Evolutionary conservation across 768 basidiomycete species (phyloP).

Genomic region (Austroboletus eburneus): DNA sequence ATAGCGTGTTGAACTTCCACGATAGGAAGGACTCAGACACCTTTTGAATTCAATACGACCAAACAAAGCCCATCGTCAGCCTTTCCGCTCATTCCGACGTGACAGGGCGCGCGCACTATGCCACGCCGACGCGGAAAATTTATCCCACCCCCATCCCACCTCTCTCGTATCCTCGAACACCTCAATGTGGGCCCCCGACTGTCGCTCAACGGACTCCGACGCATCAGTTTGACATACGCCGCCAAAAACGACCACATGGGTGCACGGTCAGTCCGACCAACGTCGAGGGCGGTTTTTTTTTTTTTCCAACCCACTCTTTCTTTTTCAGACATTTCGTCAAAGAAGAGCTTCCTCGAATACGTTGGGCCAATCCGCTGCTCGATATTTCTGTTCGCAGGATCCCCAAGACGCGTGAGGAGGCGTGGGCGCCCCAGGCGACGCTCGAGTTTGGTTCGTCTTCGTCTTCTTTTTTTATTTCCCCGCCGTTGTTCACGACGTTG

Average conservation of each 20-base stretch:
- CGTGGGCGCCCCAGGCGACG: conserved; percentile 57
- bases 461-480: not conserved
- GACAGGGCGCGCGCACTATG: conserved; percentile 13
- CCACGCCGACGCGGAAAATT: conserved; percentile 28
- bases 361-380: conserved; percentile 67
- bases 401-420: conserved; percentile 49
- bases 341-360: conserved; percentile 74
- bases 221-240: conserved; percentile 54
- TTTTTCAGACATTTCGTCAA: conserved; percentile 66
- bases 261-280: conserved; percentile 50
- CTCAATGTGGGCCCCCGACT: conserved; percentile 53
- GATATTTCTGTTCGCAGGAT: conserved; percentile 55
- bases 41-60: conserved; percentile 8
- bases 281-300: too few species aligned
- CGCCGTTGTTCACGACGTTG: too few species aligned
- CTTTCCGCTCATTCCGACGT: not conserved
- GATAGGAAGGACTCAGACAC: too few species aligned
- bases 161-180: conserved; percentile 49
- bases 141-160: conserved; percentile 46
- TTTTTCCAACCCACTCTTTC: too few species aligned
- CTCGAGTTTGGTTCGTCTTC: conserved; percentile 58
- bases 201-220: conserved; percentile 43
- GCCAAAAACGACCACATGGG: conserved; percentile 69
- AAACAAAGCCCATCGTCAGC: conserved; percentile 1
- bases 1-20: too few species aligned